Conservation (phyloP, 805 yeast genomes). For the Pichia membranifaciens region DNA sequence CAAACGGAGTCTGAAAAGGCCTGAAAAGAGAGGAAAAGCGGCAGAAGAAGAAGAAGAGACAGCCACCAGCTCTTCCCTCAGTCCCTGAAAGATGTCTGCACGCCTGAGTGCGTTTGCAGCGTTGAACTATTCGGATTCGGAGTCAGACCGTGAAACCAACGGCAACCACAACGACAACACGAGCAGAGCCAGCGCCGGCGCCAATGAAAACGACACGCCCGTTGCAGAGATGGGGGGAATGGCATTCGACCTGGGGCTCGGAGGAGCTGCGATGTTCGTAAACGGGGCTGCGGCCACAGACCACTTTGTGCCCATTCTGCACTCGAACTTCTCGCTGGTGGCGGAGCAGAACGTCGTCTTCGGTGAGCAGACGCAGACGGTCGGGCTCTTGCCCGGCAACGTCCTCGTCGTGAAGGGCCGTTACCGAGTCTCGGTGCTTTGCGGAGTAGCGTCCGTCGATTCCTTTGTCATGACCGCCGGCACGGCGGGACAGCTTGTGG, state of each 20-base stretch:
- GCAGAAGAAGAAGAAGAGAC: too few relatives aligned
- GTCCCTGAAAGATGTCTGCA: not conserved
- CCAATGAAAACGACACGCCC: too few relatives aligned
- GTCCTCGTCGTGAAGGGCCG: constrained; percentile 43
- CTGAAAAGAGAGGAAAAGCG: too few relatives aligned
- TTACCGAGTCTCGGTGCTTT: constrained; percentile 35
- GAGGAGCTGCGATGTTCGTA: not conserved
- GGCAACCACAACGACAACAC: not conserved
- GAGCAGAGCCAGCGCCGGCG: too few relatives aligned
- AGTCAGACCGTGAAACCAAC: not conserved
- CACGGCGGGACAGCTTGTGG: constrained; percentile 18
- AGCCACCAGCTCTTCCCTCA: not conserved
- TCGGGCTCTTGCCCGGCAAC: constrained; percentile 16
- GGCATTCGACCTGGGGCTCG: constrained; percentile 1
- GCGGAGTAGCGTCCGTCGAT: constrained; percentile 45
- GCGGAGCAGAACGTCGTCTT: constrained; percentile 34
- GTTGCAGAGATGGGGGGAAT: not conserved
- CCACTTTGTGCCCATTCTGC: constrained; percentile 10
- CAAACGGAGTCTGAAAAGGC: too few relatives aligned
- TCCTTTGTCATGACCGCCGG: constrained; percentile 31
- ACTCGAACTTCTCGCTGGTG: constrained; percentile 34
- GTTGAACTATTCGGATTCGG: constrained; percentile 18
- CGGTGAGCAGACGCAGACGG: constrained; percentile 18
- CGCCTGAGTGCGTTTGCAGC: constrained; percentile 32
- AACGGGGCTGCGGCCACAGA: not conserved